Evolutionary conservation across 129 eudicot genomes (phyloP).

Genomic region (Pseudognaphalium luteoalbum): DNA sequence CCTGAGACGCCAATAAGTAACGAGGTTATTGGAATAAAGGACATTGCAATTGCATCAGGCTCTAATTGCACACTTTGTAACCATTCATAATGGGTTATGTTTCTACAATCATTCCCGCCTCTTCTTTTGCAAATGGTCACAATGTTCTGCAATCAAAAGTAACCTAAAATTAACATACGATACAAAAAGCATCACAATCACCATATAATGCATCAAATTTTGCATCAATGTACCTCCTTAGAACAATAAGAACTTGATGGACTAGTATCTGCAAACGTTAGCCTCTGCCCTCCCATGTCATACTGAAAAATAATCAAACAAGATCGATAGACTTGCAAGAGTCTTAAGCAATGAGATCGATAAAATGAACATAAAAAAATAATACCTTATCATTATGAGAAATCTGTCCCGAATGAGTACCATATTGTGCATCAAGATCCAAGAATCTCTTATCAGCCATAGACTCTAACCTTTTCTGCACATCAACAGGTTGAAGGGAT

Average conservation of each 20-base stretch:
- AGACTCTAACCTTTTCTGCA: constrained; percentile 72
- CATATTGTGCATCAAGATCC: constrained; percentile 58
- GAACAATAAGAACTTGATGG: constrained; percentile 77
- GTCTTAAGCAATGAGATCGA: background rate
- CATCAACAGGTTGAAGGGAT: constrained; percentile 86
- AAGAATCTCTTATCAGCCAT: constrained; percentile 86
- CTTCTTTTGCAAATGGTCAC: constrained; percentile 87
- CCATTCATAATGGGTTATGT: constrained; percentile 71
- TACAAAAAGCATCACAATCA: background rate
- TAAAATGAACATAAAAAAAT: background rate
- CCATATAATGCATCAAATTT: background rate
- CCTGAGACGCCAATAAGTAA: constrained; percentile 86
- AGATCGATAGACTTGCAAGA: background rate
- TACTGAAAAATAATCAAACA: constrained; percentile 41
- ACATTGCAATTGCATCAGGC: constrained; percentile 94
- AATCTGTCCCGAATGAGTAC: constrained; percentile 47
- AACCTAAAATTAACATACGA: constrained; percentile 6
- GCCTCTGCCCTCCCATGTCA: constrained; percentile 60
- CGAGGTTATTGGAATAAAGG: constrained; percentile 91
- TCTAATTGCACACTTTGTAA: constrained; percentile 79
- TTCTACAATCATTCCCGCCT: constrained; percentile 73
- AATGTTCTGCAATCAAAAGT: constrained; percentile 54
- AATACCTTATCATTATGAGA: constrained; percentile 68
- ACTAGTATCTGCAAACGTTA: constrained; percentile 78
- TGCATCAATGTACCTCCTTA: constrained; percentile 63